phyloP scores from a whole-genome alignment of 495 filamentous ascomycete species.

The Lasiosphaeria ovina region DNA sequence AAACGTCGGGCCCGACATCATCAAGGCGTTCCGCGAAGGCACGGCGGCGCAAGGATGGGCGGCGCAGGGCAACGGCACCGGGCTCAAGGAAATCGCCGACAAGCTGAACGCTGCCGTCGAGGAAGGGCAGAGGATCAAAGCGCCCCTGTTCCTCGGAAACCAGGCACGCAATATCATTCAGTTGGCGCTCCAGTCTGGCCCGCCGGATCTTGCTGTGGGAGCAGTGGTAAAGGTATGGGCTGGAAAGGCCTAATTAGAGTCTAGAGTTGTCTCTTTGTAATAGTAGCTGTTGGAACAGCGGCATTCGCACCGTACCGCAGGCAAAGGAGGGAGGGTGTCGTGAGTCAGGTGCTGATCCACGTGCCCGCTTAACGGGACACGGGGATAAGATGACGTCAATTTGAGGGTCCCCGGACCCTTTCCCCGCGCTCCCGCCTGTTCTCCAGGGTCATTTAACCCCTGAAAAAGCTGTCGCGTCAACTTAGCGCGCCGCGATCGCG shows the following conservation, averaged over 20 bases:
- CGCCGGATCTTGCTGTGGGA: constrained; percentile 19
- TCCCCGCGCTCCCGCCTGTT: too few relatives aligned
- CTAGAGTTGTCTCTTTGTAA: background rate
- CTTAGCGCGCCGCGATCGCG: too few relatives aligned
- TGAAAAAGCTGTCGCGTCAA: too few relatives aligned
- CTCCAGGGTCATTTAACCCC: too few relatives aligned
- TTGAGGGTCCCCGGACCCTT: too few relatives aligned
- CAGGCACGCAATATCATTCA: constrained; percentile 39
- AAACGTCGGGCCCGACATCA: constrained; percentile 56
- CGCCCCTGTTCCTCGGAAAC: constrained; percentile 39
- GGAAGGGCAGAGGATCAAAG: constrained; percentile 45
- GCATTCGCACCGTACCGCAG: too few relatives aligned
- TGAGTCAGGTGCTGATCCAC: too few relatives aligned
- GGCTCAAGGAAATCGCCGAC: constrained; percentile 43
- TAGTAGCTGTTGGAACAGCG: background rate
- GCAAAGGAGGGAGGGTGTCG: too few relatives aligned
- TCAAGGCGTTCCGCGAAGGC: constrained; percentile 36
- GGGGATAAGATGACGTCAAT: too few relatives aligned
- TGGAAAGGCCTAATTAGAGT: constrained; percentile 1
- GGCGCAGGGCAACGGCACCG: constrained; percentile 10
- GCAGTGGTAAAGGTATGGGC: constrained; percentile 41
- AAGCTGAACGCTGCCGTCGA: constrained; percentile 52
- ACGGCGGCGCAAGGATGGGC: constrained; percentile 17
- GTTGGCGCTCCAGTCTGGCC: constrained; percentile 24
- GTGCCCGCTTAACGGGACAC: too few relatives aligned